Evolutionary conservation across 495 filamentous ascomycete genomes (phyloP).

Genomic region (Penicillium paradoxum): DNA sequence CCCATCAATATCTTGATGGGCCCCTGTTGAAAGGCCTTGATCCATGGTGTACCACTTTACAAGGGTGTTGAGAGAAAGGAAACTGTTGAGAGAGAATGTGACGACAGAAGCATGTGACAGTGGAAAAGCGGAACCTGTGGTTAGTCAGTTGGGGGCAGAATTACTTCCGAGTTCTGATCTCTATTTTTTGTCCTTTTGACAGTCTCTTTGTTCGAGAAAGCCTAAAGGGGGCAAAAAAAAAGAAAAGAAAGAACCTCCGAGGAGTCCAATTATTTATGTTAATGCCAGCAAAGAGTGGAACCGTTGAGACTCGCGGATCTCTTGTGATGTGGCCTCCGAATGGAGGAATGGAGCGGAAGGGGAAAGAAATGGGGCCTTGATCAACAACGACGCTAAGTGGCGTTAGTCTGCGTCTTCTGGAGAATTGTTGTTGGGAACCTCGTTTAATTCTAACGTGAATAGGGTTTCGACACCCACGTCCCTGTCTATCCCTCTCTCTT

Average conservation of each 20-base stretch:
- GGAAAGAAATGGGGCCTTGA: conserved; percentile 21
- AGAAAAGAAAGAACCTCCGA: neutral
- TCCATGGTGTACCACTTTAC: conserved; percentile 31
- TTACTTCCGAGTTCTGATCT: neutral
- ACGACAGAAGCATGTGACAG: conserved; percentile 36
- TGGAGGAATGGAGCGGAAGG: conserved; percentile 22
- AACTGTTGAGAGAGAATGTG: conserved; percentile 18
- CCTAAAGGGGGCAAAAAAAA: neutral
- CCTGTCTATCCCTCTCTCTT: neutral
- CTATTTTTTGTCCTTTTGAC: neutral
- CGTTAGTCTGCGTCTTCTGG: neutral
- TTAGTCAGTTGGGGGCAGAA: conserved; percentile 16
- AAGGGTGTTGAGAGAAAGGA: conserved; percentile 14
- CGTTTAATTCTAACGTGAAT: neutral
- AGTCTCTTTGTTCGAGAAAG: neutral
- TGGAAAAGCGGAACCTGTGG: conserved; percentile 3
- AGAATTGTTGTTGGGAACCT: conserved; percentile 3
- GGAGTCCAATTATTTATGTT: conserved; percentile 13
- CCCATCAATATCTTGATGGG: conserved; percentile 33
- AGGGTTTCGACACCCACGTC: neutral
- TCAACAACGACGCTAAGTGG: conserved; percentile 8
- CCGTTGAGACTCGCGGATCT: conserved; percentile 4
- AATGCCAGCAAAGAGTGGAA: conserved; percentile 14
- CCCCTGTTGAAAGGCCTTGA: conserved; percentile 42
- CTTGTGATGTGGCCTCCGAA: conserved; percentile 22